Evolutionary conservation across 179 eudicot species (phyloP), one percentile per base, ranked within the genome.

Genomic region (Silene vulgaris): DNA sequence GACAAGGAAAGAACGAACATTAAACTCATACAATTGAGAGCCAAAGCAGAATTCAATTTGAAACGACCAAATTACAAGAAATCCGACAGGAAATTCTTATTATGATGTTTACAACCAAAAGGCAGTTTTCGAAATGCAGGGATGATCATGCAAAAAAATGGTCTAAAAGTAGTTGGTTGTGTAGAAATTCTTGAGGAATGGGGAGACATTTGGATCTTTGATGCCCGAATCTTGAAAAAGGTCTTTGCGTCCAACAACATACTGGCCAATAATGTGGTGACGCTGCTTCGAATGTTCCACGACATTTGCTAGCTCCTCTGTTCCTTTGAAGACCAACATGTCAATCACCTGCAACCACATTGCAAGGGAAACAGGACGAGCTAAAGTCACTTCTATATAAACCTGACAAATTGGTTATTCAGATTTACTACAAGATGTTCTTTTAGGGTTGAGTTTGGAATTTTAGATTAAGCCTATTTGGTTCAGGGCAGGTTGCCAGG

Each of bases 221-320:
- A 78, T 71, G 60, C 82, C 90, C 62, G 78, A 54, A 68, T 85
- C 95, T 78, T 91, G 89, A 20, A 81, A 86, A 56, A 80, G 88
- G 60, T 84, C 89, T 23, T 79, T 68, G 28, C 50, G 78, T 32
- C 97, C 98, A 54, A 90, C 86, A 1, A 93, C 97, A 76, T 93
- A 93, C 66, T 90, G 97, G 11, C 97, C 97, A 54, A 92, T 75
- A 30, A 92, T 86, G 83, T 92, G 96, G 81, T 92, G 97, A 75
- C 97, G 86, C 83, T 92, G 97, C 86, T 92, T 92, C 37, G 97
- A 86, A n/a, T 90, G 96, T 78, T 92, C 93, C 70, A 78, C 86
- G 68, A 92, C 78, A 71, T 89, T 87, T 72, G 81, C 84, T 74
- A 92, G 85, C 75, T 92, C 97, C 83, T 92, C 97, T 64, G 83